Evolutionary conservation across 2,329 filamentous ascomycete species (phyloP), one percentile per base, ranked within the genome.

Genomic region (Neonectria sp.): DNA sequence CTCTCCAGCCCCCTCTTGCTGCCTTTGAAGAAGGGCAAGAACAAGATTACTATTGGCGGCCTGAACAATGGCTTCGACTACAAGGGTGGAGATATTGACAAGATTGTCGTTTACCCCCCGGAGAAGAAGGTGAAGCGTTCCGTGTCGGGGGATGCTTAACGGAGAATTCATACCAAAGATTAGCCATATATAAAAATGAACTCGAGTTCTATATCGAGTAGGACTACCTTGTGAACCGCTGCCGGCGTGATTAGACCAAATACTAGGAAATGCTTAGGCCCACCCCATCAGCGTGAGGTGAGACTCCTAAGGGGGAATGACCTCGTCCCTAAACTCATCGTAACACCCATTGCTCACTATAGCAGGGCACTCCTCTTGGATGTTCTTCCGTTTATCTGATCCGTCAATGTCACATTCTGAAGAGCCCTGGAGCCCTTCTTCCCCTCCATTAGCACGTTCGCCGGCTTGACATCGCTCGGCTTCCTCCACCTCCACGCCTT

Each of bases 51-150:
- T 2, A 82, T 91, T 27, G 88, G 89, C 0, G 89, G 89, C 0
- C 67, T 90, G 52, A 82, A 77, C 55, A 90, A 91, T 62, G 88
- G 88, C 0, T 81, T 87, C 53, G 86, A 88, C 62, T 81, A 83
- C 21, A 89, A 87, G 75, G 88, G 88, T 0, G 88, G 86, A 1
- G 89, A 91, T 72, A 73, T 91, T 25, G 89, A 91, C 69, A 82
- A 83, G 15, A 86, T 91, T 70, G 83, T 90, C 1, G 89, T 91
- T 0, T 90, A 90, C 75, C 88, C 88, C 1, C 80, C 86, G 0
- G 88, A 90, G 68, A 71, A 71, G 21, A 63, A 70, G 59, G 67
- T 31, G 0, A 74, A 72, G 52, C 7, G 67, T 0, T 55, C 63
- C 4, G 15, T 45, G 7, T 59, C 6, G 29, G 37, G 24, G 24